These are phyloP conservation scores for Austroboletus festivus DNA, from an alignment of 768 basidiomycete species.

Conservation along the genomic window DNA sequence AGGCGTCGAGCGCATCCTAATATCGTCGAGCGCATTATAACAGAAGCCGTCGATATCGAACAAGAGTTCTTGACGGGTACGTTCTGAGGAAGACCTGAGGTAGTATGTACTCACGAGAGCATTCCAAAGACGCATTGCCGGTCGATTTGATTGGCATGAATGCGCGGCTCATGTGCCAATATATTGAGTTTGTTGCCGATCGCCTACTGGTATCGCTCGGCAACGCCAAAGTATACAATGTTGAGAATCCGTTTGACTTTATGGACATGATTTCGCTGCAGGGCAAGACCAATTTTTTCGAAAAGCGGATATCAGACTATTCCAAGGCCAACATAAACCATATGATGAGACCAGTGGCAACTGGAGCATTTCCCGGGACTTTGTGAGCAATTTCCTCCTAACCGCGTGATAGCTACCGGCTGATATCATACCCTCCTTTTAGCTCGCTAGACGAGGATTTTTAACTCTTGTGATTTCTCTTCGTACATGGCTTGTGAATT, in stretches of 20 bases:
- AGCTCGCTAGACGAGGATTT: constrained; percentile 44
- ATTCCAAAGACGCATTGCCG: constrained; percentile 69
- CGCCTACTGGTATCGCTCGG: constrained; percentile 82
- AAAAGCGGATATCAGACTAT: constrained; percentile 90
- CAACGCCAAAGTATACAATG: constrained; percentile 73
- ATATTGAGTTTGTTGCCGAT: constrained; percentile 91
- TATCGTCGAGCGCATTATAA: constrained; percentile 66
- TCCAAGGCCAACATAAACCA: constrained; percentile 61
- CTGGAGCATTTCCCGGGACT: constrained; percentile 22
- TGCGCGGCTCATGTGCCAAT: constrained; percentile 80
- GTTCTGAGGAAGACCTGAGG: no score
- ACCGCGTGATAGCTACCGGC: no score
- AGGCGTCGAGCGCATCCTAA: constrained; percentile 78
- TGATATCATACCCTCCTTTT: no score
- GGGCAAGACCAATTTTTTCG: constrained; percentile 97
- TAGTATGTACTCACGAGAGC: accelerated
- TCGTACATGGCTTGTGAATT: background rate
- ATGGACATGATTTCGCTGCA: constrained; percentile 95
- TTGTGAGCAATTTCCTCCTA: no score
- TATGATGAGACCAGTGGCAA: constrained; percentile 19
- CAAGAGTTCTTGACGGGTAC: constrained; percentile 83
- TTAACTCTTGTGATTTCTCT: constrained; percentile 13
- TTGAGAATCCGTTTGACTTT: constrained; percentile 84
- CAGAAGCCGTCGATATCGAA: constrained; percentile 82
- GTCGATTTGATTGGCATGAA: constrained; percentile 92